These are phyloP conservation scores for Avena sativa DNA, from an alignment of 176 grass and related monocot genomes.

Conservation along the genomic window DNA sequence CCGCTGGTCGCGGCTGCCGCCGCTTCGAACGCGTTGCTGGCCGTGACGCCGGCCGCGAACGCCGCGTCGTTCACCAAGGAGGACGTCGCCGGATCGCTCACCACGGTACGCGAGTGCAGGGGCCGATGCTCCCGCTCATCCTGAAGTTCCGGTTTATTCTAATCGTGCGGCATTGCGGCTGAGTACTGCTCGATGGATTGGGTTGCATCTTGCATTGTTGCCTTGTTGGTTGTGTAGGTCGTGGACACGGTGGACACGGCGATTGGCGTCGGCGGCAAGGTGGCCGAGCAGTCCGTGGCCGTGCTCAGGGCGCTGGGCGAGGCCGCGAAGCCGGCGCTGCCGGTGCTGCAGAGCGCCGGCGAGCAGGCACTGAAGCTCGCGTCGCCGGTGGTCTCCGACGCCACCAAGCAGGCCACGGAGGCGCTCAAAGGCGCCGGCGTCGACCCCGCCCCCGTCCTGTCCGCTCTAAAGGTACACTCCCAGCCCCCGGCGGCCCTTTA, in stretches of 20 bases:
- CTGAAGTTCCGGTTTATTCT: neutral
- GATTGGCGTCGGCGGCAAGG: constrained; percentile 52
- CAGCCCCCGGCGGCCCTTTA: neutral
- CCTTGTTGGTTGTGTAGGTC: constrained; percentile 37
- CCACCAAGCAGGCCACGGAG: constrained; percentile 69
- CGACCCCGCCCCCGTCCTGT: constrained; percentile 70
- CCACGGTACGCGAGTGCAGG: constrained; percentile 49
- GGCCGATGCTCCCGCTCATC: neutral
- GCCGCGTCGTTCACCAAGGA: constrained; percentile 79
- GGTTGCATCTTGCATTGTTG: neutral
- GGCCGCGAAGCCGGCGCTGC: constrained; percentile 71
- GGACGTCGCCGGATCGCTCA: constrained; percentile 65
- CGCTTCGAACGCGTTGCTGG: constrained; percentile 37
- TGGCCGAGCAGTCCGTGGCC: constrained; percentile 46
- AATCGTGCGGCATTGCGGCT: neutral
- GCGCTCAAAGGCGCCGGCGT: constrained; percentile 79
- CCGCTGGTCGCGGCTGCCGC: constrained; percentile 14
- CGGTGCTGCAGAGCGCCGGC: constrained; percentile 64
- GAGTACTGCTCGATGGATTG: neutral
- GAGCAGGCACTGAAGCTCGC: constrained; percentile 81
- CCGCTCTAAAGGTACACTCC: constrained; percentile 64
- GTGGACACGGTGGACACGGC: constrained; percentile 73
- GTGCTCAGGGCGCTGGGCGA: constrained; percentile 63
- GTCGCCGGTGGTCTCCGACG: constrained; percentile 70
- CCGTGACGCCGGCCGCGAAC: constrained; percentile 38